phyloP scores from a whole-genome alignment of 306 rosid species.

The Ochetophila trinervis region DNA sequence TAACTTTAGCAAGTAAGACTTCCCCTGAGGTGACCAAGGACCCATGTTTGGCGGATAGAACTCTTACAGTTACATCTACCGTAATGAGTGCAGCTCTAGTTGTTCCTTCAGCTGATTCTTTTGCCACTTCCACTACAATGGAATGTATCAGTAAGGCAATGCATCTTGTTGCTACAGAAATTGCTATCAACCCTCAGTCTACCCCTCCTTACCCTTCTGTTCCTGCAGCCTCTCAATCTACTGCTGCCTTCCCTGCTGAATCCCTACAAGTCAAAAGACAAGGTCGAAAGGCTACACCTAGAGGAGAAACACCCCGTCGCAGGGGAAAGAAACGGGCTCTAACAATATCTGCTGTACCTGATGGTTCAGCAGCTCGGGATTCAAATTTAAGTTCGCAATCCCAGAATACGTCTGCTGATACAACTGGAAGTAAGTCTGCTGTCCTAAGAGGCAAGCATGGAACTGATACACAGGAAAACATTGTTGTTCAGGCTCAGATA shows the following conservation, averaged over 20 bases:
- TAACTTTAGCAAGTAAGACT: slow-evolving; percentile 24
- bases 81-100: slow-evolving; percentile 27
- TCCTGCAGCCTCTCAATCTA: slow-evolving; percentile 39
- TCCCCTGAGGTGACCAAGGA: slow-evolving; percentile 36
- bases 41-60: slow-evolving; percentile 32
- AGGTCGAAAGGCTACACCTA: slow-evolving; percentile 72
- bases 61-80: slow-evolving; percentile 36
- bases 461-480: slow-evolving; percentile 39
- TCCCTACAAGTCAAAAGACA: slow-evolving; percentile 54
- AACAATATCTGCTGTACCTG: slow-evolving; percentile 33
- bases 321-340: slow-evolving; percentile 66
- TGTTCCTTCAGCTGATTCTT: slow-evolving; percentile 41
- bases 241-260: slow-evolving; percentile 47
- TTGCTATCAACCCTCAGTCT: slow-evolving; percentile 38
- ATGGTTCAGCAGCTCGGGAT: slow-evolving; percentile 47
- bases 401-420: slow-evolving; percentile 43
- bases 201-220: slow-evolving; percentile 32
- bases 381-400: slow-evolving; percentile 44
- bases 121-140: slow-evolving; percentile 27
- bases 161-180: slow-evolving; percentile 36
- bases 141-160: slow-evolving; percentile 30
- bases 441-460: slow-evolving; percentile 37
- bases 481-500: slow-evolving; percentile 48
- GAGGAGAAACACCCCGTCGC: slow-evolving; percentile 74
- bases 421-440: slow-evolving; percentile 40